Evolutionary conservation across 768 basidiomycete genomes (phyloP).

Genomic region (Tylopilus rubrobrunneus): DNA sequence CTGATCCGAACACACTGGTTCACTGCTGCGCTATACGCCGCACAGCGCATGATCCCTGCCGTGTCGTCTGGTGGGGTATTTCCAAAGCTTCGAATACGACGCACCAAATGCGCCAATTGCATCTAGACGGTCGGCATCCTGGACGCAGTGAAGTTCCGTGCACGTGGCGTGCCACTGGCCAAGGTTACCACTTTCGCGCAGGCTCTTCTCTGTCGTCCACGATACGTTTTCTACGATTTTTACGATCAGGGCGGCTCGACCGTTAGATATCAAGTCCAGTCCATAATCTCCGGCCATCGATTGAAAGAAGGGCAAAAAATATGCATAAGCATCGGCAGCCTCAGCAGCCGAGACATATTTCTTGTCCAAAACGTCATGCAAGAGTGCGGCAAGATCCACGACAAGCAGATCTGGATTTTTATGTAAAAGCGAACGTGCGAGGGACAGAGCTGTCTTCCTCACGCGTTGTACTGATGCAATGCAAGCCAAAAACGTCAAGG

Average conservation of each 20-base stretch:
- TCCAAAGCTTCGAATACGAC: conserved; percentile 1
- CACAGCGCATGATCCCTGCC: conserved; percentile 61
- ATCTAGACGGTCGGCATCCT: conserved; percentile 76
- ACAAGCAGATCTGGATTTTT: conserved; percentile 63
- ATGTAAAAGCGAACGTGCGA: conserved; percentile 49
- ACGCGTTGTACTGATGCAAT: conserved; percentile 70
- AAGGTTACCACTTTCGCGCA: conserved; percentile 52
- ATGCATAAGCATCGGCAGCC: conserved; percentile 58
- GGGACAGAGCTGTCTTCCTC: conserved; percentile 64
- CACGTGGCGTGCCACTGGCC: conserved; percentile 68
- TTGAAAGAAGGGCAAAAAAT: conserved; percentile 65
- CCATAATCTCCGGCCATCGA: conserved; percentile 35
- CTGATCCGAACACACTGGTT: conserved; percentile 39
- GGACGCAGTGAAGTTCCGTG: conserved; percentile 75
- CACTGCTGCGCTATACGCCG: conserved; percentile 55
- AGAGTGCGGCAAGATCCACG: conserved; percentile 79
- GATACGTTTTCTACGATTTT: conserved; percentile 34
- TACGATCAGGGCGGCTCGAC: conserved; percentile 50
- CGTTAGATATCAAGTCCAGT: conserved; percentile 6
- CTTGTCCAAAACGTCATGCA: conserved; percentile 81
- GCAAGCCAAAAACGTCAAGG: conserved; percentile 1
- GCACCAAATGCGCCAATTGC: conserved; percentile 76
- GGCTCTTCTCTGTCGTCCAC: conserved; percentile 78
- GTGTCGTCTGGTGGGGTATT: neutral
- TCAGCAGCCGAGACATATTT: conserved; percentile 66